These are phyloP conservation scores for Castanopsis chinensis DNA, from an alignment of 306 rosid species.

Conservation along the genomic window DNA sequence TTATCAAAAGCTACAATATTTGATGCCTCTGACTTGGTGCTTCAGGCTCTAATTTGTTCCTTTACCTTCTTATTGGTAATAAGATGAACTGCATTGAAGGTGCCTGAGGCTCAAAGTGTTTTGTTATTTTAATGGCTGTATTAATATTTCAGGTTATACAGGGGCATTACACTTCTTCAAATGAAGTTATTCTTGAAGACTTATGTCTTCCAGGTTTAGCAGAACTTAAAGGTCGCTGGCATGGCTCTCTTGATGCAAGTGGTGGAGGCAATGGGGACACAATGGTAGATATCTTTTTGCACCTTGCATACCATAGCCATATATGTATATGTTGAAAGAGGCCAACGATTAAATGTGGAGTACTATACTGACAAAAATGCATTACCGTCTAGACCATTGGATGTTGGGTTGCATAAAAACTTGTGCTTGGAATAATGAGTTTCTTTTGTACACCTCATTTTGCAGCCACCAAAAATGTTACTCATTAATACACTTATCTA, in stretches of 20 bases:
- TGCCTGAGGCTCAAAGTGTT: background rate
- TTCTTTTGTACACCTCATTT: background rate
- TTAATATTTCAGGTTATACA: conserved; percentile 56
- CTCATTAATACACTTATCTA: conserved; percentile 6
- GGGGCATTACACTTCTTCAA: conserved; percentile 47
- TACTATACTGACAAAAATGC: background rate
- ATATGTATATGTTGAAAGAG: background rate
- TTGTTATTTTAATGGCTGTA: background rate
- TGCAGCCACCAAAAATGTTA: background rate
- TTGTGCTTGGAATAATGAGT: background rate
- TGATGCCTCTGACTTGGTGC: conserved; percentile 26
- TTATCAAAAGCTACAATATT: conserved; percentile 9
- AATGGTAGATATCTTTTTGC: conserved; percentile 46
- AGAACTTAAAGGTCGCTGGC: conserved; percentile 87
- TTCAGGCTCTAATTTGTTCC: conserved; percentile 1
- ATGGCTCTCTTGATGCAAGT: conserved; percentile 88
- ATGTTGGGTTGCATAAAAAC: conserved; percentile 2
- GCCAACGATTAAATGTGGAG: background rate
- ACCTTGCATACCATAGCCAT: conserved; percentile 21
- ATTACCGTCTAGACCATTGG: background rate
- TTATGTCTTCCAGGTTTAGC: conserved; percentile 76
- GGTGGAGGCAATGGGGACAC: conserved; percentile 99
- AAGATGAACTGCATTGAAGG: conserved; percentile 3
- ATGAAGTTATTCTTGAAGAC: conserved; percentile 69
- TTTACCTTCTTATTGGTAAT: conserved; percentile 11